Evolutionary conservation across 805 yeast genomes (phyloP).

Genomic region (Scheffersomyces lignosus): DNA sequence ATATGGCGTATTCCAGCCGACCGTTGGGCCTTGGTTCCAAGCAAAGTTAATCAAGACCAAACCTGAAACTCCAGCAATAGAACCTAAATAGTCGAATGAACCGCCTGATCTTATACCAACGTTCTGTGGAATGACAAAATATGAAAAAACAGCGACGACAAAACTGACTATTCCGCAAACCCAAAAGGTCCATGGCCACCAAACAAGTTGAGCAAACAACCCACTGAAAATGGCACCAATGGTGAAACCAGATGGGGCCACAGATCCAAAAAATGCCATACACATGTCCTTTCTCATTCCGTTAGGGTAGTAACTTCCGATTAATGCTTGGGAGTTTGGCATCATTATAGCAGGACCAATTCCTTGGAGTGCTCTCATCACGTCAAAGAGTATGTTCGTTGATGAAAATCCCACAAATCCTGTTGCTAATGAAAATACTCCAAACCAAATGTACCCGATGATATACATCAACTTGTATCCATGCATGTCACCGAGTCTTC

Average conservation of each 20-base stretch:
- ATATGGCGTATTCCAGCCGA: slow-evolving; percentile 18
- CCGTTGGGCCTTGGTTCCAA: slow-evolving; percentile 20
- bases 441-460: slow-evolving; percentile 23
- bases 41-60: slow-evolving; percentile 17
- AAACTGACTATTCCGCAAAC: slow-evolving; percentile 21
- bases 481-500: slow-evolving; percentile 35
- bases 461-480: slow-evolving; percentile 32
- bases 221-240: slow-evolving; percentile 29
- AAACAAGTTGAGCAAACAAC: slow-evolving; percentile 22
- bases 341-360: slow-evolving; percentile 35
- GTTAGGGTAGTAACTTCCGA: slow-evolving; percentile 28
- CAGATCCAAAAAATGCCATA: slow-evolving; percentile 34
- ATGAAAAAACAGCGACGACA: slow-evolving; percentile 15
- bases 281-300: slow-evolving; percentile 15
- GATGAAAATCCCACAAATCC: slow-evolving; percentile 28
- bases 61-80: slow-evolving; percentile 14
- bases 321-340: slow-evolving; percentile 35
- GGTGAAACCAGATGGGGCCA: slow-evolving; percentile 34
- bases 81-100: slow-evolving; percentile 27
- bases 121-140: slow-evolving; percentile 27
- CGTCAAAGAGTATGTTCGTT: slow-evolving; percentile 25
- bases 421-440: slow-evolving; percentile 20
- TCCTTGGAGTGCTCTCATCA: slow-evolving; percentile 34
- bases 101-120: slow-evolving; percentile 19
- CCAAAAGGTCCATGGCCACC: slow-evolving; percentile 42